A percentile compares a stretch with the other conserved stretches of the same genome.
phyloP scores from a whole-genome alignment of 2,329 filamentous ascomycete genomes.

The Xylariaceae sp. region DNA sequence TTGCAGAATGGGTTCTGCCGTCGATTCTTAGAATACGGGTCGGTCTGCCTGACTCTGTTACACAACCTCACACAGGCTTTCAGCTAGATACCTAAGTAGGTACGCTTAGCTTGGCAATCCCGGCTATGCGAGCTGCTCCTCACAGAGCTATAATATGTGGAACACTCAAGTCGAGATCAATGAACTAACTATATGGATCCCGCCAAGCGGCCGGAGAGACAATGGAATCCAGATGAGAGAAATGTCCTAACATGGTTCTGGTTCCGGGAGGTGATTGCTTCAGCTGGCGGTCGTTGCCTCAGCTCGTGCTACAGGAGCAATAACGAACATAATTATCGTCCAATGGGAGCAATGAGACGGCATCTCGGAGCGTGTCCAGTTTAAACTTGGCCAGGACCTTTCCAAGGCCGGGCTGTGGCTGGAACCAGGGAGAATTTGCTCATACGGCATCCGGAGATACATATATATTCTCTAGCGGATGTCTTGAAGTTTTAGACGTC shows the following conservation, averaged over 20 bases:
- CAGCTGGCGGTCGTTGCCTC: slow-evolving; percentile 15
- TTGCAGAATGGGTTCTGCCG: background rate
- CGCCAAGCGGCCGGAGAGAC: background rate
- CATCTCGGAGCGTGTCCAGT: slow-evolving; percentile 12
- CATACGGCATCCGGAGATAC: background rate
- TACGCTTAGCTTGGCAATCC: slow-evolving; percentile 21
- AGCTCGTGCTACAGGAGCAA: slow-evolving; percentile 24
- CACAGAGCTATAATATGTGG: slow-evolving; percentile 3
- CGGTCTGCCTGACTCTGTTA: slow-evolving; percentile 15
- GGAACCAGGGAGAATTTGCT: slow-evolving; percentile 7
- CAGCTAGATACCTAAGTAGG: no score
- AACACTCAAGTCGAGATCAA: slow-evolving; percentile 1
- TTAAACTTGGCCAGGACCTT: slow-evolving; percentile 1
- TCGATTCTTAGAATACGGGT: background rate
- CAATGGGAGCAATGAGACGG: slow-evolving; percentile 18
- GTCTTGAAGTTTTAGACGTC: slow-evolving; percentile 9
- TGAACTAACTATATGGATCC: background rate
- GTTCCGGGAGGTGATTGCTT: slow-evolving; percentile 9
- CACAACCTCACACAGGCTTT: slow-evolving; percentile 4
- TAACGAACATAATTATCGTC: slow-evolving; percentile 4
- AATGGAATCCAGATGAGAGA: slow-evolving; percentile 1
- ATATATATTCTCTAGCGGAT: background rate
- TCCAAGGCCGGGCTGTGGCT: slow-evolving; percentile 10
- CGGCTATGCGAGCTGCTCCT: slow-evolving; percentile 22
- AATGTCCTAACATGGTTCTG: background rate